A percentile compares a stretch with the other conserved stretches of the same genome.
Conservation (phyloP, 1,284 basidiomycete genomes). For the Athelia sp. region DNA sequence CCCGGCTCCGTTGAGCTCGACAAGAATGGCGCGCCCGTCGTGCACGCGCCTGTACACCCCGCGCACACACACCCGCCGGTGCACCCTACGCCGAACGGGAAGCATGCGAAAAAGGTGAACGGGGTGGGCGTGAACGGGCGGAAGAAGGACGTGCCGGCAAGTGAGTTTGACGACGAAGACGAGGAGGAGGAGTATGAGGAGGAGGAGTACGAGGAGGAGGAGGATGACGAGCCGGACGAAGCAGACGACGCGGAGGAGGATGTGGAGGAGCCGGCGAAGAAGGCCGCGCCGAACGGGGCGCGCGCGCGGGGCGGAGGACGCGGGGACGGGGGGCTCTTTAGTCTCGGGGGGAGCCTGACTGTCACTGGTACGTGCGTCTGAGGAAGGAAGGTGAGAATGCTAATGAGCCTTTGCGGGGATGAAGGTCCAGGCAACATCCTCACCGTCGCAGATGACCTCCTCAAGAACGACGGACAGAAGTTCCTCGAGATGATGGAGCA, state of each 20-base stretch:
- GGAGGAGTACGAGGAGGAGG: constrained; percentile 57
- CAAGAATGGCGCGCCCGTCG: constrained; percentile 81
- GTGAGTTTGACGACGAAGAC: constrained; percentile 62
- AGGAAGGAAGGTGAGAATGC: no score
- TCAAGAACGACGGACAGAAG: constrained; percentile 98
- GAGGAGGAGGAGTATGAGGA: constrained; percentile 64
- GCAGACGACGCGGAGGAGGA: constrained; percentile 21
- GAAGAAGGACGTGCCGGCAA: no score
- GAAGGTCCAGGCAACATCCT: constrained; percentile 84
- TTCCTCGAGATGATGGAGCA: constrained; percentile 99
- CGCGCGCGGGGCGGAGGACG: constrained; percentile 34
- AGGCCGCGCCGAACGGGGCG: constrained; percentile 26
- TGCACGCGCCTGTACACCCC: constrained; percentile 44
- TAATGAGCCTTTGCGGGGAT: no score
- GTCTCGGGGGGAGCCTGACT: constrained; percentile 73
- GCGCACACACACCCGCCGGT: constrained; percentile 33
- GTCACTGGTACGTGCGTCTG: constrained; percentile 63
- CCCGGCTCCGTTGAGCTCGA: constrained; percentile 96
- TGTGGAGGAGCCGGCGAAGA: constrained; percentile 26
- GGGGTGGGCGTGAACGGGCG: constrained; percentile 57
- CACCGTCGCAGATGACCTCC: constrained; percentile 97
- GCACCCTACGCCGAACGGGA: constrained; percentile 7
- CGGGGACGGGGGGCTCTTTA: constrained; percentile 59
- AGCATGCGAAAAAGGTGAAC: constrained; percentile 51
- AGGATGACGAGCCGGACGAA: constrained; percentile 19